Conservation (phyloP, 2,329 filamentous ascomycete genomes). For the Akanthomyces lecanii region DNA sequence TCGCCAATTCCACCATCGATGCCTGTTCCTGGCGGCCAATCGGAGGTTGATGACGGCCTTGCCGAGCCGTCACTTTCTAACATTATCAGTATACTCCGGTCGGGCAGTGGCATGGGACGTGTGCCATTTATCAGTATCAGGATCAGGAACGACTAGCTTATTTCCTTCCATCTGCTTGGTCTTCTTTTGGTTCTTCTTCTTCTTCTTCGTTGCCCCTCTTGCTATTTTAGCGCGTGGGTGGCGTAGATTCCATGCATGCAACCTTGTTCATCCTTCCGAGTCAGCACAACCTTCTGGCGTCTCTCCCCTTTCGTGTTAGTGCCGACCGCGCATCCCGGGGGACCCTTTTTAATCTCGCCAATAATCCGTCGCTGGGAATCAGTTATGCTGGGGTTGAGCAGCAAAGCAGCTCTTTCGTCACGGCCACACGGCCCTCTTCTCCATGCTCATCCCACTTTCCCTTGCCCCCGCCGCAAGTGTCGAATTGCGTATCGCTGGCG, state of each 20-base stretch:
- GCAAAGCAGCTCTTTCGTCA: too few species aligned
- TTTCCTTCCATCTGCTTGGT: not conserved
- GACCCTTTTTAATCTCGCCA: not conserved
- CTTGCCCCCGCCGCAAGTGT: not conserved
- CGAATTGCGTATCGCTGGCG: not conserved
- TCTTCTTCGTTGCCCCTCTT: not conserved
- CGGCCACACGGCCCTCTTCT: not conserved
- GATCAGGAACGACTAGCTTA: not conserved
- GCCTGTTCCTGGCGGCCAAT: too few species aligned
- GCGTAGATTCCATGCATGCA: not conserved
- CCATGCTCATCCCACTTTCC: not conserved
- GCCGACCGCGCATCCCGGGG: not conserved
- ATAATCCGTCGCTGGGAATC: not conserved
- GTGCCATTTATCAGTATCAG: too few species aligned
- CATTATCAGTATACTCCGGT: too few species aligned
- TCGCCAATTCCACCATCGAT: too few species aligned
- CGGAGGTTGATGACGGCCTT: too few species aligned
- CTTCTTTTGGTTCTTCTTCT: not conserved
- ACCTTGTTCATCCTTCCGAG: not conserved
- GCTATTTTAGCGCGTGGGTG: not conserved
- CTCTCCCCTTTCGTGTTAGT: slow-evolving; percentile 4
- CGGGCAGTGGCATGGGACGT: too few species aligned
- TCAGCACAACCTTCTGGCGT: not conserved
- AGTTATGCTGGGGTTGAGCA: too few species aligned
- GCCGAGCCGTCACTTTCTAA: too few species aligned